These are phyloP conservation scores for Penicillium hesseltinei DNA, from an alignment of 2,329 filamentous ascomycete species.

Conservation along the genomic window DNA sequence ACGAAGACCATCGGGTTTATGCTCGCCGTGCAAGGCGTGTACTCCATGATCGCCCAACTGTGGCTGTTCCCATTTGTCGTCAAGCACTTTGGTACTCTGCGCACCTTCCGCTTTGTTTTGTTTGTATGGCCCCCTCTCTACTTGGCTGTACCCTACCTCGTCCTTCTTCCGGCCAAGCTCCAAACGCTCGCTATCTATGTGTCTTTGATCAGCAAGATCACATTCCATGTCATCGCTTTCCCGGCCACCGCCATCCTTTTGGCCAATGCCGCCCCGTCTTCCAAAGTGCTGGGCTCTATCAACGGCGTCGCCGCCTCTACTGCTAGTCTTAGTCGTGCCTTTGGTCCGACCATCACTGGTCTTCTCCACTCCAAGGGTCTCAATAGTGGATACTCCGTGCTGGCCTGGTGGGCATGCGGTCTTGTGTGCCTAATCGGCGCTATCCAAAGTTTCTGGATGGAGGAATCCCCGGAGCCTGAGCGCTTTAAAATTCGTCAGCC, in stretches of 20 bases:
- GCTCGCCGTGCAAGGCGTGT: conserved; percentile 81
- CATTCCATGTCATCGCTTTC: conserved; percentile 85
- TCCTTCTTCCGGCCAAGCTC: conserved; percentile 70
- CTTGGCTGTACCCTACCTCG: conserved; percentile 81
- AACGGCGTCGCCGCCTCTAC: conserved; percentile 91
- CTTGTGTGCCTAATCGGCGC: conserved; percentile 73
- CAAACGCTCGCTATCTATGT: conserved; percentile 74
- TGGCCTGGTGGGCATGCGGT: conserved; percentile 91
- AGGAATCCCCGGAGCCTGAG: conserved; percentile 54
- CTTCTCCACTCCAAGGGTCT: conserved; percentile 79
- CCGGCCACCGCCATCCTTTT: conserved; percentile 86
- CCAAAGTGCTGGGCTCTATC: conserved; percentile 81
- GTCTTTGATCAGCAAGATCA: conserved; percentile 86
- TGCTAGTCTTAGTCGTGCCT: conserved; percentile 81
- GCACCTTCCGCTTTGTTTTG: conserved; percentile 77
- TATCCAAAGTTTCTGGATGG: conserved; percentile 71
- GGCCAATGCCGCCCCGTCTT: conserved; percentile 81
- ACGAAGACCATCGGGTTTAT: conserved; percentile 85
- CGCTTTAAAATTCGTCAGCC: conserved; percentile 35
- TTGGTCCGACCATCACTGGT: conserved; percentile 86
- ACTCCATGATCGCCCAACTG: conserved; percentile 83
- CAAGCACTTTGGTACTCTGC: conserved; percentile 71
- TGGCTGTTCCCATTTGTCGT: conserved; percentile 79
- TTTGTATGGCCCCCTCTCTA: conserved; percentile 85
- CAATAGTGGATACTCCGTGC: conserved; percentile 74